Evolutionary conservation across 1,284 basidiomycete genomes (phyloP).

Genomic region (Melampsora americana): DNA sequence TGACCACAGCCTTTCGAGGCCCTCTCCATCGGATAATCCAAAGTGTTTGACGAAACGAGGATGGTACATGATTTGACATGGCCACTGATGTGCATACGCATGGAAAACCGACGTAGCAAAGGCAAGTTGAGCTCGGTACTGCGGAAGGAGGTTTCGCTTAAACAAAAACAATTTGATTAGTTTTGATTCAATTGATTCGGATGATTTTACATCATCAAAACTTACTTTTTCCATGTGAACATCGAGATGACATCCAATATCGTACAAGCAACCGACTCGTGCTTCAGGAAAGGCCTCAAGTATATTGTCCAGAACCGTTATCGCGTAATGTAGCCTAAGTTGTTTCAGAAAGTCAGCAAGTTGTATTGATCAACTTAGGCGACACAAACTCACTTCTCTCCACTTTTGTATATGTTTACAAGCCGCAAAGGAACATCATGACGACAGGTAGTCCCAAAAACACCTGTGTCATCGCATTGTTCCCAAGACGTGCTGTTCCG

Average conservation of each 20-base stretch:
- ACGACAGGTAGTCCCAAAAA: slow-evolving; percentile 16
- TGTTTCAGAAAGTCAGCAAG: not conserved
- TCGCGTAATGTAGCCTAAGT: slow-evolving; percentile 13
- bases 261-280: not conserved
- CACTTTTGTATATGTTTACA: slow-evolving; percentile 1
- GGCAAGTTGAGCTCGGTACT: not conserved
- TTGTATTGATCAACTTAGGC: too few species aligned
- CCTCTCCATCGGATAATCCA: too few species aligned
- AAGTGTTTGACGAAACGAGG: too few species aligned
- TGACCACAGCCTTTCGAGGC: too few species aligned
- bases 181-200: too few species aligned
- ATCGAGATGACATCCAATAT: slow-evolving; percentile 32
- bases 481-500: slow-evolving; percentile 4
- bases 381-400: slow-evolving; percentile 13
- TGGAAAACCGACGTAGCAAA: slow-evolving; percentile 39
- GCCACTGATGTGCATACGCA: too few species aligned
- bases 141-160: not conserved
- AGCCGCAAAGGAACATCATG: slow-evolving; percentile 18
- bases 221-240: slow-evolving; percentile 24
- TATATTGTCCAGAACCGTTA: not conserved
- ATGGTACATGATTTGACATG: too few species aligned
- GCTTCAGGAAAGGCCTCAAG: not conserved
- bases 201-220: not conserved
- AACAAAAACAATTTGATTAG: too few species aligned
- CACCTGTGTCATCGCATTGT: slow-evolving; percentile 19